phyloP scores from a whole-genome alignment of 2,329 filamentous ascomycete genomes.

The Cytospora paraplurivora region DNA sequence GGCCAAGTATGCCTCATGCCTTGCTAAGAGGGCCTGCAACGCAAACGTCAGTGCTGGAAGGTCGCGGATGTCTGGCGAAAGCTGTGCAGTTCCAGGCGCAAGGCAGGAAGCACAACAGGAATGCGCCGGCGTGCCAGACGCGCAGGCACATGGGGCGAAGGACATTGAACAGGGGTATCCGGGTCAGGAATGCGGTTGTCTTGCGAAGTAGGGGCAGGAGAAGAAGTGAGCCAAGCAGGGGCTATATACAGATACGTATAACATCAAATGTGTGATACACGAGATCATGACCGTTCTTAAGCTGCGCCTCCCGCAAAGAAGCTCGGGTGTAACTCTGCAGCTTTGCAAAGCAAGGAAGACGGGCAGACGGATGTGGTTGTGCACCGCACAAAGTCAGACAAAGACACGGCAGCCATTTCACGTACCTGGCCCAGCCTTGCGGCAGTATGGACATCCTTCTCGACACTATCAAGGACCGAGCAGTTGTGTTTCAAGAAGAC shows the following conservation, averaged over 20 bases:
- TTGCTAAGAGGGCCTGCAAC: constrained; percentile 82
- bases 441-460: constrained; percentile 84
- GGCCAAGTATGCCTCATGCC: constrained; percentile 92
- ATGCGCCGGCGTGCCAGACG: constrained; percentile 12
- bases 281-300: constrained; percentile 6
- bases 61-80: constrained; percentile 3
- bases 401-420: constrained; percentile 1
- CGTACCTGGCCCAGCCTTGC: constrained; percentile 91
- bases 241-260: neutral
- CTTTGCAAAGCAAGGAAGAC: constrained; percentile 9
- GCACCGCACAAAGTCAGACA: constrained; percentile 7
- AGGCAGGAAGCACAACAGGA: neutral
- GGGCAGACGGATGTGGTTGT: constrained; percentile 11
- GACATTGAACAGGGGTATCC: constrained; percentile 12
- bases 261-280: constrained; percentile 7
- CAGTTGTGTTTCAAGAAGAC: constrained; percentile 80
- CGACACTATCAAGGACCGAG: constrained; percentile 74
- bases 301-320: neutral
- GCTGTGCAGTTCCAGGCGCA: constrained; percentile 25
- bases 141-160: constrained; percentile 8
- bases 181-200: constrained; percentile 33
- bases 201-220: constrained; percentile 4
- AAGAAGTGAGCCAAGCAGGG: neutral
- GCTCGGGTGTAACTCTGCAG: constrained; percentile 10
- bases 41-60: constrained; percentile 68